Percentiles rank a stretch among this genome's conserved stretches.
Evolutionary conservation across 1,284 basidiomycete species (phyloP).

Genomic region (Termitomyces sp.): DNA sequence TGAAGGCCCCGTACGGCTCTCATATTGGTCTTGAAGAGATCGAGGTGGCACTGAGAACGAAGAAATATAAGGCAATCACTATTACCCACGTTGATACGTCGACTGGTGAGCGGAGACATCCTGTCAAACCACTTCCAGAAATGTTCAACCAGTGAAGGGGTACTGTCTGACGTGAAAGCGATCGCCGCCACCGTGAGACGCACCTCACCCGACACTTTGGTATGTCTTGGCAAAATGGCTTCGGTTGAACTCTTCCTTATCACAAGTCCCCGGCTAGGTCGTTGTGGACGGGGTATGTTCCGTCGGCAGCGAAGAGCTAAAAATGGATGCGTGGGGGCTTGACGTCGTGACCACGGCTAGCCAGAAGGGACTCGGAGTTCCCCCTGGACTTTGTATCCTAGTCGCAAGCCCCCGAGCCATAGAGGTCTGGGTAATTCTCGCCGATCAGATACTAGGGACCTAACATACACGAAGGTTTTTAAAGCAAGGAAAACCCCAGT

Average conservation of each 20-base stretch:
- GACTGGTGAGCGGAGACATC: slow-evolving; percentile 46
- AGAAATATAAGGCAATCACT: slow-evolving; percentile 88
- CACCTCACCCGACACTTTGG: slow-evolving; percentile 84
- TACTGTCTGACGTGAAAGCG: slow-evolving; percentile 81
- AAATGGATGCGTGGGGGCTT: slow-evolving; percentile 90
- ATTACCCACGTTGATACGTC: slow-evolving; percentile 96
- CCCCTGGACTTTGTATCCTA: slow-evolving; percentile 88
- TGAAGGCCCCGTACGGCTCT: slow-evolving; percentile 80
- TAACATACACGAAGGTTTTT: slow-evolving; percentile 44
- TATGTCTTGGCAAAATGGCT: slow-evolving; percentile 23
- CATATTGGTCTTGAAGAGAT: slow-evolving; percentile 63
- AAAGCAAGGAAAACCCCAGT: slow-evolving; percentile 69
- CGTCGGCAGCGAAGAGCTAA: slow-evolving; percentile 94
- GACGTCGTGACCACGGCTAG: slow-evolving; percentile 89
- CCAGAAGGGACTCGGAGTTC: slow-evolving; percentile 94
- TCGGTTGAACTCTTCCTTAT: background rate
- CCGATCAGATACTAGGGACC: background rate
- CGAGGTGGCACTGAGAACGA: slow-evolving; percentile 67
- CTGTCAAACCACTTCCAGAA: background rate
- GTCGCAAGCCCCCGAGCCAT: slow-evolving; percentile 81
- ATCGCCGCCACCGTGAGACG: slow-evolving; percentile 76
- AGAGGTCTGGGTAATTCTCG: slow-evolving; percentile 47
- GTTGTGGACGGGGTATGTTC: slow-evolving; percentile 93
- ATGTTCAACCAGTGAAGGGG: slow-evolving; percentile 38
- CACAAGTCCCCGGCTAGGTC: slow-evolving; percentile 37